These are phyloP conservation scores for Lathyrus tuberosus DNA, from an alignment of 306 rosid species.

Conservation along the genomic window DNA sequence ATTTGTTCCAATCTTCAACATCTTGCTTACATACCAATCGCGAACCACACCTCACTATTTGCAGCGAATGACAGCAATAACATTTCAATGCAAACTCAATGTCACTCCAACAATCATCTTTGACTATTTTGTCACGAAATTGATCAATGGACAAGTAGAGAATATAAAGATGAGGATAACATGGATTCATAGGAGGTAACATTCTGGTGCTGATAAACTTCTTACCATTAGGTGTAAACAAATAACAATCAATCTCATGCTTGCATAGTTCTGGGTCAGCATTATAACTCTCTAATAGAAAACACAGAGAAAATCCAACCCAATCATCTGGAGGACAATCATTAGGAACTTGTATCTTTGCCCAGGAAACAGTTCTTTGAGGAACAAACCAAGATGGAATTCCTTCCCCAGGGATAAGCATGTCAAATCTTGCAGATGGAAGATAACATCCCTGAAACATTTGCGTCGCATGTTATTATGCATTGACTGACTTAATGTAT, in stretches of 20 bases:
- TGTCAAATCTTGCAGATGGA: constrained; percentile 20
- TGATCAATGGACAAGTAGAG: constrained; percentile 4
- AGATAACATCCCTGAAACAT: not conserved
- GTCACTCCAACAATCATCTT: not conserved
- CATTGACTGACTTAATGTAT: not conserved
- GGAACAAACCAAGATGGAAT: constrained; percentile 40
- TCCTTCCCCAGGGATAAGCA: constrained; percentile 23
- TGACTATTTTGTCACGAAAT: not conserved
- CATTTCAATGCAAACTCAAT: constrained; percentile 24
- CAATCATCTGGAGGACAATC: constrained; percentile 3
- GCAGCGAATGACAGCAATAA: constrained; percentile 11
- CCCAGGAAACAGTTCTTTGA: not conserved
- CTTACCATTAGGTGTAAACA: constrained; percentile 25
- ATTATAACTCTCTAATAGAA: constrained; percentile 24
- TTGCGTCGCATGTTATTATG: not conserved
- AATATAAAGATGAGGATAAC: constrained; percentile 32
- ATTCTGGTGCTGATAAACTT: not conserved
- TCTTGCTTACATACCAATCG: constrained; percentile 29
- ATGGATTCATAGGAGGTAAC: constrained; percentile 9
- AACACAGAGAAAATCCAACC: constrained; percentile 40
- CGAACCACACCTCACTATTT: constrained; percentile 14
- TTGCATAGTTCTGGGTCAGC: not conserved
- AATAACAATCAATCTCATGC: not conserved
- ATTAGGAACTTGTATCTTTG: constrained; percentile 7
- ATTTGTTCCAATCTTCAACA: constrained; percentile 19